phyloP scores from a whole-genome alignment of 2,329 filamentous ascomycete species.

The Arthrobotrys conoides region DNA sequence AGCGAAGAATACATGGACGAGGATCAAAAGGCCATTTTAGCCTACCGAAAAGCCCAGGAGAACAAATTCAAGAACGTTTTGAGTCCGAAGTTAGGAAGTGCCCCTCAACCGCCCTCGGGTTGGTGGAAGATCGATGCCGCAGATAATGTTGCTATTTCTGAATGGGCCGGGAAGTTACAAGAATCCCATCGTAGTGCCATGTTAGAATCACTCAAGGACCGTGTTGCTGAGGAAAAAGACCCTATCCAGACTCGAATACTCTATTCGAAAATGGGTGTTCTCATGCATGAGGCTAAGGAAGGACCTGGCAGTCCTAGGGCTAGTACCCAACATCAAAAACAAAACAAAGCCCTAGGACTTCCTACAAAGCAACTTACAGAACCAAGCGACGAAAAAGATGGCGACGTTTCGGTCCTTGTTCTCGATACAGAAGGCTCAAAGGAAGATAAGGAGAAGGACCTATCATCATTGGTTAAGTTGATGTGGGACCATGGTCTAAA shows the following conservation, averaged over 20 bases:
- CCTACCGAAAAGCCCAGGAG: constrained; percentile 15
- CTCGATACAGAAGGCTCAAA: neutral
- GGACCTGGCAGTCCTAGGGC: neutral
- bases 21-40: neutral
- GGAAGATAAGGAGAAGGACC: neutral
- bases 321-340: neutral
- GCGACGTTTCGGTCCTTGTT: neutral
- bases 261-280: constrained; percentile 23
- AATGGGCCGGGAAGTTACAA: constrained; percentile 51
- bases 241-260: constrained; percentile 14
- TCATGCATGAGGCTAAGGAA: constrained; percentile 14
- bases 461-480: constrained; percentile 1
- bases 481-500: constrained; percentile 12
- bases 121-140: constrained; percentile 32
- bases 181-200: constrained; percentile 28
- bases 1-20: constrained; percentile 8
- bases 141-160: constrained; percentile 25
- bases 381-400: neutral
- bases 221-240: constrained; percentile 27
- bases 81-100: neutral
- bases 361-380: neutral
- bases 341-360: too few species aligned
- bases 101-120: neutral
- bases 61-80: neutral
- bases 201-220: constrained; percentile 21